Base-by-base conservation (phyloP, 2,329 filamentous ascomycete species). In the Harringtonia lauricola region DNA sequence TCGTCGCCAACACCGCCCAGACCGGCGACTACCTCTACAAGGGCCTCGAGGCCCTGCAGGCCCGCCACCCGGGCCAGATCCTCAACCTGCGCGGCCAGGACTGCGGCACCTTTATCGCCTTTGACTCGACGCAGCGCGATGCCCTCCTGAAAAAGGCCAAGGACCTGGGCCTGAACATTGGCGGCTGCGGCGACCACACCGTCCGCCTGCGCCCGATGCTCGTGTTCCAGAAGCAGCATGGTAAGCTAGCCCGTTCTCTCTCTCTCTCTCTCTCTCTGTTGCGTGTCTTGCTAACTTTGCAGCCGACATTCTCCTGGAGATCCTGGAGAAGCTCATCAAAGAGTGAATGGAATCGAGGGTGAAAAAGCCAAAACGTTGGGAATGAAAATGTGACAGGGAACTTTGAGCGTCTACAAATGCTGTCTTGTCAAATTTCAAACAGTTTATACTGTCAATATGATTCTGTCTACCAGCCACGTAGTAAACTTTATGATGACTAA, bases 71-170 rank as follows among this genome's bases (percentile, higher is more conserved):
- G 1, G 72, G 72, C 30, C 75, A 90, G 62, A 82, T 95, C 63
- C 66, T 77, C 59, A 92, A 94, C 68, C 73, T 95, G 48, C 77
- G 88, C 55, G 89, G 88, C 43, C 86, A 94, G 70, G 83, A 83
- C 40, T 83, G 84, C 66, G 88, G 88, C 52, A 95, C 89, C 10
- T 95, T 94, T 62, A 86, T 95, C 58, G 88, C 89, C 40, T 95
- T 88, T 71, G 89, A 95, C 63, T 84, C 76, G 58, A 86, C 85
- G 44, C 70, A 78, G 55, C 73, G 88, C 47, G 87, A 95, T 59
- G 76, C 83, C 59, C 83, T 95, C 65, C 63, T 95, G 50, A 76
- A 67, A 62, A 81, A 76, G 67, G 86, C 83, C 50, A 95, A 94
- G 79, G 67, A 64, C 8, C 68, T 86, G 28, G 88, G 88, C 49